A percentile compares a stretch with the other conserved stretches of the same genome.
Evolutionary conservation across 2,329 filamentous ascomycete species (phyloP).

Genomic region (Aspergillus sp.): DNA sequence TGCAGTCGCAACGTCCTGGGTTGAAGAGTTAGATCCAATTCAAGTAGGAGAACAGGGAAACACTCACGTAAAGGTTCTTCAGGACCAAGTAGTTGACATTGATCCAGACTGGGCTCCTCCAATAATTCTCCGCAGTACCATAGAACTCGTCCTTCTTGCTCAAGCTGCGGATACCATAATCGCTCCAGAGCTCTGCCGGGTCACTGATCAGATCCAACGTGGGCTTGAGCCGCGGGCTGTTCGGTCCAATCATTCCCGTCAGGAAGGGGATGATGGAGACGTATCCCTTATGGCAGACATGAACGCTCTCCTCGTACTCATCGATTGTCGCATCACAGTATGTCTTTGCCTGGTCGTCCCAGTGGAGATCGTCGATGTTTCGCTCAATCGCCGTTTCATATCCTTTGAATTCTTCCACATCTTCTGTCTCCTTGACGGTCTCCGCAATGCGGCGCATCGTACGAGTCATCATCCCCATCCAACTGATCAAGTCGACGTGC

Average conservation of each 20-base stretch:
- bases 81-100: constrained; percentile 90
- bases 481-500: constrained; percentile 87
- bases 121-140: constrained; percentile 91
- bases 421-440: constrained; percentile 65
- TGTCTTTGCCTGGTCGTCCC: constrained; percentile 68
- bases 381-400: constrained; percentile 67
- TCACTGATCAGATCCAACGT: constrained; percentile 70
- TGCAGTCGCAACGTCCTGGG: constrained; percentile 53
- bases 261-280: constrained; percentile 89
- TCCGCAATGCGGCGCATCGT: constrained; percentile 72
- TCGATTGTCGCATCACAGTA: constrained; percentile 96
- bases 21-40: constrained; percentile 9
- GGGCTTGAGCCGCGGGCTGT: constrained; percentile 64
- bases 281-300: constrained; percentile 96
- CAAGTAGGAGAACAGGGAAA: constrained; percentile 3
- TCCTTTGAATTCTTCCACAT: constrained; percentile 61
- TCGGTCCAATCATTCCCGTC: constrained; percentile 64
- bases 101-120: constrained; percentile 90
- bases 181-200: constrained; percentile 80
- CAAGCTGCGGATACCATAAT: constrained; percentile 78
- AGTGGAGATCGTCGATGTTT: constrained; percentile 90
- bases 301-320: constrained; percentile 78
- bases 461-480: constrained; percentile 94
- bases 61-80: constrained; percentile 65
- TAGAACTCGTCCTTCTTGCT: constrained; percentile 77